phyloP scores from a whole-genome alignment of 2,329 filamentous ascomycete genomes.

The Tolypocladium endophyticum region DNA sequence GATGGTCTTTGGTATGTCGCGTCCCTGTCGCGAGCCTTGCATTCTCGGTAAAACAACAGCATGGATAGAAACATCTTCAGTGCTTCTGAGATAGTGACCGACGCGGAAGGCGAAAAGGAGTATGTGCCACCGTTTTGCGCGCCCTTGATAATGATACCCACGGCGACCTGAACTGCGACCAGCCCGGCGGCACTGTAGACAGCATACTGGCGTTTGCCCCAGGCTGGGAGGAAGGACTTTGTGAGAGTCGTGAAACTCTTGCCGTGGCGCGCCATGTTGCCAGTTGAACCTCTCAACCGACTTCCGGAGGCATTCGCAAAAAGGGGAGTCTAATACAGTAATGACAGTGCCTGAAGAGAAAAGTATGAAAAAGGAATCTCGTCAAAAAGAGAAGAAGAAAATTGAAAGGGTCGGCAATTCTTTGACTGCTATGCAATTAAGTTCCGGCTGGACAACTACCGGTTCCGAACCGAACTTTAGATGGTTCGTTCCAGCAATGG shows the following conservation, averaged over 20 bases:
- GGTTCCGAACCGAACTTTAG: no score
- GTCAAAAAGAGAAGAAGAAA: no score
- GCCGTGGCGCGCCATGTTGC: not conserved
- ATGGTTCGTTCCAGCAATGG: no score
- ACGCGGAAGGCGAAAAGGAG: not conserved
- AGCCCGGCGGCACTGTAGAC: not conserved
- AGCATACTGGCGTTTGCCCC: not conserved
- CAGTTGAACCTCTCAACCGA: not conserved
- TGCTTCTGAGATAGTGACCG: not conserved
- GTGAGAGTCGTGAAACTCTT: not conserved
- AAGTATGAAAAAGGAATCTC: not conserved
- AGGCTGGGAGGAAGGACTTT: not conserved
- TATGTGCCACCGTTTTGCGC: not conserved
- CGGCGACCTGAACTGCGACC: not conserved
- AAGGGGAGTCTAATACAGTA: not conserved
- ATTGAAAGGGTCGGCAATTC: no score
- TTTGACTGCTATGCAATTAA: no score
- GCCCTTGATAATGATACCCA: not conserved
- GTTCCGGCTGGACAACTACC: no score
- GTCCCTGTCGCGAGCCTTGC: not conserved
- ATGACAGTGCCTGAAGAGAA: not conserved
- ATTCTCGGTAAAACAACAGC: not conserved
- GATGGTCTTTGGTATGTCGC: not conserved
- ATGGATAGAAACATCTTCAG: not conserved
- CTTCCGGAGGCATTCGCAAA: not conserved